Conservation (phyloP, 2,329 filamentous ascomycete species). For the Aspergillus intermedius region DNA sequence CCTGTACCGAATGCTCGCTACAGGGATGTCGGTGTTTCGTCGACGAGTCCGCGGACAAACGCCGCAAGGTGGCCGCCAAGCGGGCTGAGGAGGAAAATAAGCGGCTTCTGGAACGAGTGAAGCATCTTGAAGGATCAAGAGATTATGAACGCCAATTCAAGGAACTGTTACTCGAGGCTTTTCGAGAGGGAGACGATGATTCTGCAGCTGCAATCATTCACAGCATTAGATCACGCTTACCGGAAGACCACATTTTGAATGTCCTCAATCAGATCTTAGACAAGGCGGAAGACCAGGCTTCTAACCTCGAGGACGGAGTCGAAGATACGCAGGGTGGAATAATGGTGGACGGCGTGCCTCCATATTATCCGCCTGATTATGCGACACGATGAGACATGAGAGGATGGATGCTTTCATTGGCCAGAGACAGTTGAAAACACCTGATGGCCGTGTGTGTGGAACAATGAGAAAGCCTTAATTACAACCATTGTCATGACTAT, state of each 20-base stretch:
- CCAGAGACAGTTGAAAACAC: not conserved
- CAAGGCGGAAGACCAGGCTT: no score
- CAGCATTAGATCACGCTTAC: not conserved
- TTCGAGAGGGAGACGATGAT: not conserved
- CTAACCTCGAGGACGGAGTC: no score
- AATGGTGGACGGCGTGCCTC: no score
- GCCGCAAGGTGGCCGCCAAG: conserved; percentile 28
- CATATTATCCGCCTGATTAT: no score
- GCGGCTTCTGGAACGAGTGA: not conserved
- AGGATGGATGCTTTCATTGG: not conserved
- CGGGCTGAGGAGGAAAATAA: conserved; percentile 21
- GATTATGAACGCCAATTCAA: conserved; percentile 4
- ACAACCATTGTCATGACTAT: no score
- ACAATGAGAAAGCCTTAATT: no score
- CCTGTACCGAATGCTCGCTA: conserved; percentile 28
- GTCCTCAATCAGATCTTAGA: no score
- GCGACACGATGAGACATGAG: no score
- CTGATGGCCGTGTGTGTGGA: no score
- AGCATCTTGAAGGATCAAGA: not conserved
- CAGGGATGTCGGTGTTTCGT: conserved; percentile 29
- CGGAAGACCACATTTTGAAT: not conserved
- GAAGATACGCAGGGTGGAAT: no score
- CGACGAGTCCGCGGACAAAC: conserved; percentile 30
- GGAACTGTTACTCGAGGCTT: not conserved
- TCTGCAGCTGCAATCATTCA: conserved; percentile 4